phyloP scores from a whole-genome alignment of 2,329 filamentous ascomycete species.

The Pleurostoma richardsiae region DNA sequence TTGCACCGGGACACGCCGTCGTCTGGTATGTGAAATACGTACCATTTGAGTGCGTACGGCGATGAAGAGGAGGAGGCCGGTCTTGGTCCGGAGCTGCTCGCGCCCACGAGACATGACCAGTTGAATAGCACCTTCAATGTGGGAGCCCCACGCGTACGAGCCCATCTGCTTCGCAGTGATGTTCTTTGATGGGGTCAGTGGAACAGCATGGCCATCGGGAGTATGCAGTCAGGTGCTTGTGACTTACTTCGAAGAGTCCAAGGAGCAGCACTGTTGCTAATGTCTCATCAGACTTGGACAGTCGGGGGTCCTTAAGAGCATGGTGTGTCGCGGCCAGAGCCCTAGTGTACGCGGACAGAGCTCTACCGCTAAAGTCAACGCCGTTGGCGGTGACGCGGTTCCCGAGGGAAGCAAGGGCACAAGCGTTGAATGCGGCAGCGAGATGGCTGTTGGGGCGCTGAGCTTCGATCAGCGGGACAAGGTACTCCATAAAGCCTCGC shows the following conservation, averaged over 20 bases:
- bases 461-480: slow-evolving; percentile 48
- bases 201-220: background rate
- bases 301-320: slow-evolving; percentile 45
- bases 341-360: slow-evolving; percentile 48
- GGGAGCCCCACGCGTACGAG: slow-evolving; percentile 56
- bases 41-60: slow-evolving; percentile 55
- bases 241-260: slow-evolving; percentile 50
- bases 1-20: background rate
- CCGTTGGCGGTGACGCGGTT: slow-evolving; percentile 37
- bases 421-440: slow-evolving; percentile 53
- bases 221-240: background rate
- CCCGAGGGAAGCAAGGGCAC: slow-evolving; percentile 50
- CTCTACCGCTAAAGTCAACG: slow-evolving; percentile 28
- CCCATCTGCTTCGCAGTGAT: slow-evolving; percentile 50
- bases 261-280: slow-evolving; percentile 55
- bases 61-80: slow-evolving; percentile 51
- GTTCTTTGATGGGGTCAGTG: slow-evolving; percentile 20
- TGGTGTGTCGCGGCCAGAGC: slow-evolving; percentile 47
- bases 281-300: slow-evolving; percentile 49
- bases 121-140: slow-evolving; percentile 60
- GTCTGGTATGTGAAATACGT: slow-evolving; percentile 25
- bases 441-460: slow-evolving; percentile 41
- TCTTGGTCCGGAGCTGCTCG: slow-evolving; percentile 47
- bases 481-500: slow-evolving; percentile 54
- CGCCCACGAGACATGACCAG: slow-evolving; percentile 53